Evolutionary conservation across 805 yeast genomes (phyloP).

Genomic region (Metschnikowia peoriensis): DNA sequence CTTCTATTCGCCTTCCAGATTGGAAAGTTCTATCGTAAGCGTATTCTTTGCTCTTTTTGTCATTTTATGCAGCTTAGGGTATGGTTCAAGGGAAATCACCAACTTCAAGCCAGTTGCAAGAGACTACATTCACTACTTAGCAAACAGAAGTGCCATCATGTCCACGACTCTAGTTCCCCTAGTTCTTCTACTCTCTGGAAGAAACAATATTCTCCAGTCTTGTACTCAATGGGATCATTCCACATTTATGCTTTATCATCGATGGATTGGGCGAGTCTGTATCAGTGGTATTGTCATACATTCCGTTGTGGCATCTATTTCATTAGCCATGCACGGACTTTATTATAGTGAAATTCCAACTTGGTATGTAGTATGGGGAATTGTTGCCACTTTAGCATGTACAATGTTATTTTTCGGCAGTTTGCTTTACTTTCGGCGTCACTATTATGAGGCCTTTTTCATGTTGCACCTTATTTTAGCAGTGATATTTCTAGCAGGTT

Average conservation of each 20-base stretch:
- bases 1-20: constrained; percentile 5
- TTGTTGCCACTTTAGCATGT: constrained; percentile 30
- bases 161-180: constrained; percentile 50
- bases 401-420: constrained; percentile 45
- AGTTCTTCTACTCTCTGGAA: constrained; percentile 57
- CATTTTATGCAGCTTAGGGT: neutral
- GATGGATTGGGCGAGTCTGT: constrained; percentile 57
- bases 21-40: constrained; percentile 1
- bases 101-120: neutral
- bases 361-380: constrained; percentile 31
- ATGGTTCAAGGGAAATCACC: neutral
- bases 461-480: constrained; percentile 40
- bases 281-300: constrained; percentile 52
- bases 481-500: constrained; percentile 46
- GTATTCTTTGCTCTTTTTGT: neutral
- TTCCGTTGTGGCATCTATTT: constrained; percentile 26
- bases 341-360: neutral
- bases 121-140: constrained; percentile 25
- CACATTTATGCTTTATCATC: constrained; percentile 61
- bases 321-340: neutral
- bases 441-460: constrained; percentile 55
- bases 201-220: constrained; percentile 64
- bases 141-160: constrained; percentile 54
- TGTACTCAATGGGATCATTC: constrained; percentile 61
- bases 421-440: constrained; percentile 47